Conservation (phyloP, 164 flowering plant genomes). For the Aristolochia californica region DNA sequence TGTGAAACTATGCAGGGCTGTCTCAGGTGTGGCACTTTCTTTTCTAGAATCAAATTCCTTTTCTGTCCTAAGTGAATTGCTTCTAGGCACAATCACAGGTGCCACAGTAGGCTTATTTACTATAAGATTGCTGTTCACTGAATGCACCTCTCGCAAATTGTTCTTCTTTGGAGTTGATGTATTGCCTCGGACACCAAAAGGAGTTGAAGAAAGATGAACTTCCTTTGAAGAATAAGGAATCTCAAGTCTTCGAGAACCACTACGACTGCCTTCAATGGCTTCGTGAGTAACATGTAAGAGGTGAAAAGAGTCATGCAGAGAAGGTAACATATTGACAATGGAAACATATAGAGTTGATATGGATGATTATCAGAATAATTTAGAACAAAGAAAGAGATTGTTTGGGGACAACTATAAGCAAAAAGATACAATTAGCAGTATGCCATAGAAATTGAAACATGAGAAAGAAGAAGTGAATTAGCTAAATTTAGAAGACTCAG, state of each 20-base stretch:
- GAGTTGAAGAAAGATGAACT: constrained; percentile 20
- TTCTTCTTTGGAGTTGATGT: constrained; percentile 40
- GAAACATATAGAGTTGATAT: no score
- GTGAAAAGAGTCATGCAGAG: no score
- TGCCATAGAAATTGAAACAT: no score
- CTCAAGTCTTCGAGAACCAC: constrained; percentile 69
- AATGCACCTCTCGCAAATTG: constrained; percentile 23
- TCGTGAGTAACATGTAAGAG: constrained; percentile 14
- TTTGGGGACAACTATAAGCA: no score
- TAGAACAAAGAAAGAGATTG: no score
- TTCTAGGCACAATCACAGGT: constrained; percentile 54
- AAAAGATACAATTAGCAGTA: no score
- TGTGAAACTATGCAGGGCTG: constrained; percentile 30
- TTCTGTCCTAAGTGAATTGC: constrained; percentile 34
- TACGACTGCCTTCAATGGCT: constrained; percentile 62
- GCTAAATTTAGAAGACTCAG: no score
- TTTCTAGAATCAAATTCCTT: constrained; percentile 44
- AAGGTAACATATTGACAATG: no score
- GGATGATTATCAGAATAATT: no score
- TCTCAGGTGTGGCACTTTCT: constrained; percentile 39
- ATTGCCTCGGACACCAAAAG: constrained; percentile 17
- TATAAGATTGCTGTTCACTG: constrained; percentile 32
- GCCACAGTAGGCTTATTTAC: constrained; percentile 49
- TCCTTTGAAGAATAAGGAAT: constrained; percentile 32
- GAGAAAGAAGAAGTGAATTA: no score